phyloP scores from a whole-genome alignment of 1,139 yeast genomes.

The Magnusiomyces sp. region DNA sequence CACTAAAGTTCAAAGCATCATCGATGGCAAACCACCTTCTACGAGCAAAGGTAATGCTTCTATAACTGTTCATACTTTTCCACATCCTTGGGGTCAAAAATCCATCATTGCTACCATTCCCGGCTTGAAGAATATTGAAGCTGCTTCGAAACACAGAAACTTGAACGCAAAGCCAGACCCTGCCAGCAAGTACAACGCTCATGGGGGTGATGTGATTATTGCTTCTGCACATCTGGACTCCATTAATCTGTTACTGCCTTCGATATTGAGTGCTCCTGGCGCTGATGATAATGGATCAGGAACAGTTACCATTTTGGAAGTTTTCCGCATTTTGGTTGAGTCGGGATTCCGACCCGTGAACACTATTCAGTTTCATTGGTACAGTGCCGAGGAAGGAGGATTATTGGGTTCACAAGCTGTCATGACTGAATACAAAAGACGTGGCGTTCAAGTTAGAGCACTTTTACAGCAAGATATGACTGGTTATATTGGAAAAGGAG shows the following conservation, averaged over 20 bases:
- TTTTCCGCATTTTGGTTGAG: constrained; percentile 50
- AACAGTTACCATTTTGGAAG: constrained; percentile 67
- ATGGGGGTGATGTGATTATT: constrained; percentile 40
- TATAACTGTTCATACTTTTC: constrained; percentile 7
- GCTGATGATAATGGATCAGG: constrained; percentile 97
- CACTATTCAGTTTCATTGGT: constrained; percentile 86
- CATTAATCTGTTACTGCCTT: constrained; percentile 66
- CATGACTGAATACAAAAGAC: constrained; percentile 45
- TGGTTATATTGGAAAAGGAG: constrained; percentile 57
- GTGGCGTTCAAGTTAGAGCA: constrained; percentile 49
- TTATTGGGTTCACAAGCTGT: constrained; percentile 79
- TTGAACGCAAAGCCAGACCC: too few relatives aligned
- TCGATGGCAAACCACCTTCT: too few relatives aligned
- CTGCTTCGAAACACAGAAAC: too few relatives aligned
- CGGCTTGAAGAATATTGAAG: constrained; percentile 21
- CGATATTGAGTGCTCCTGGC: constrained; percentile 71
- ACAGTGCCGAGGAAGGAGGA: constrained; percentile 94
- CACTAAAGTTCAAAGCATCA: constrained; percentile 39
- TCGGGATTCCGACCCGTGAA: constrained; percentile 50
- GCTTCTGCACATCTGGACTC: constrained; percentile 92
- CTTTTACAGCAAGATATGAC: constrained; percentile 97
- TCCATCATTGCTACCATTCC: constrained; percentile 39
- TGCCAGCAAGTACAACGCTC: constrained; percentile 3
- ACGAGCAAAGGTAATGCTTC: constrained; percentile 22
- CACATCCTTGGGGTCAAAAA: constrained; percentile 13